phyloP scores from a whole-genome alignment of 768 basidiomycete species.

The Galerina sulciceps region DNA sequence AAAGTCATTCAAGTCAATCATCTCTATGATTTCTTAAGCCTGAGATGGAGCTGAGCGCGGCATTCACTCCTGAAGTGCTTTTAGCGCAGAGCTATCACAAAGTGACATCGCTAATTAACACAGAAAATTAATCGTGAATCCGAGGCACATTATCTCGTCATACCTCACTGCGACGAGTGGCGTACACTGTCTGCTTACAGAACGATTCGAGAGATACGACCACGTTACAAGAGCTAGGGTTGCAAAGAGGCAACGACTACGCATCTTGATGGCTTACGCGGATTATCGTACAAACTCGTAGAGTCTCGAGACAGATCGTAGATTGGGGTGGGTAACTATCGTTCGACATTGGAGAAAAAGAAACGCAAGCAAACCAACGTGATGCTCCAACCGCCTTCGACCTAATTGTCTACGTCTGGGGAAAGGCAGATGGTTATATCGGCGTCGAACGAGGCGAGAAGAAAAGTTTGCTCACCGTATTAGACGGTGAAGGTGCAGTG shows the following conservation, averaged over 20 bases:
- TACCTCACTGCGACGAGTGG: neutral
- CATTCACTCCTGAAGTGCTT: neutral
- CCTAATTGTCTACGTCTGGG: neutral
- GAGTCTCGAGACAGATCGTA: neutral
- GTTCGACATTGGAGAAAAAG: neutral
- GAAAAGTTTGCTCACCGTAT: neutral
- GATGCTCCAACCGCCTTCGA: neutral
- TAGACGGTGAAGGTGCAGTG: constrained; percentile 30
- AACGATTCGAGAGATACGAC: neutral
- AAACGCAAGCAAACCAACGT: neutral
- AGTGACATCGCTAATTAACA: neutral
- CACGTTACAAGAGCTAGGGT: neutral
- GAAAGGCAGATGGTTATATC: neutral
- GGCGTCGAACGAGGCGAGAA: constrained; percentile 10
- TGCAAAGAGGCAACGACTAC: neutral
- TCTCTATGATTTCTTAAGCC: constrained; percentile 2
- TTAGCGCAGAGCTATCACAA: constrained; percentile 4
- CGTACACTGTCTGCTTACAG: constrained; percentile 5
- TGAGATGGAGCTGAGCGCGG: constrained; percentile 1
- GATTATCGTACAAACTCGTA: neutral
- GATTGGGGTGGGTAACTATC: neutral
- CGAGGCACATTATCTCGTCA: no score
- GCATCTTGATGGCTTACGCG: neutral
- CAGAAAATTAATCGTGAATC: neutral
- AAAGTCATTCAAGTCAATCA: neutral